Evolutionary conservation across 208 protist species (phyloP).

Genomic region (Acanthamoeba castellanii): DNA sequence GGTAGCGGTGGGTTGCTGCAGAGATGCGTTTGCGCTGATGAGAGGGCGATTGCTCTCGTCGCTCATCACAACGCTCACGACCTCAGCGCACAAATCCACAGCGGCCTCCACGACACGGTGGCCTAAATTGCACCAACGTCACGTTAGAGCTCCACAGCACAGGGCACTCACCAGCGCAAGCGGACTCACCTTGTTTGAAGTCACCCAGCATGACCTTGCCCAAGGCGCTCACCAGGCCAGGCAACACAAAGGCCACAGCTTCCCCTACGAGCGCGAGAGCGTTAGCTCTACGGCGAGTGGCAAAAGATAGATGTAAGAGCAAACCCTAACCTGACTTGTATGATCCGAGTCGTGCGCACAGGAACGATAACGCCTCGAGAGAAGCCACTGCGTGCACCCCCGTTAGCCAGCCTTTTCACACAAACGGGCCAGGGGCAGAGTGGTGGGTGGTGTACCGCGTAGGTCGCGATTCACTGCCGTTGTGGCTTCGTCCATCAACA

Average conservation of each 20-base stretch:
- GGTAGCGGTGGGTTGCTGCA: neutral
- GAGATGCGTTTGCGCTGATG: neutral
- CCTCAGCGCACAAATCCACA: conserved; percentile 12
- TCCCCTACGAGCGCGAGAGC: neutral
- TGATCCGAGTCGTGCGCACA: neutral
- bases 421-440: neutral
- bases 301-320: neutral
- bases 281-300: neutral
- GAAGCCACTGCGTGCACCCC: neutral
- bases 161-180: neutral
- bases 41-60: conserved; percentile 22
- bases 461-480: conserved; percentile 23
- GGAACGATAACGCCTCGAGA: neutral
- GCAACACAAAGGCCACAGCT: conserved; percentile 50
- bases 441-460: neutral
- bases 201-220: conserved; percentile 65
- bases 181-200: conserved; percentile 34
- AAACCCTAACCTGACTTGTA: conserved; percentile 33
- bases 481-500: conserved; percentile 65
- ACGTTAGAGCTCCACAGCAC: neutral
- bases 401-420: neutral
- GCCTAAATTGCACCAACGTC: neutral
- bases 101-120: conserved; percentile 37
- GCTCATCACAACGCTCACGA: neutral
- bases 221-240: conserved; percentile 50